Percentiles rank a stretch among this genome's conserved stretches.
Evolutionary conservation across 129 eudicot species (phyloP).

Genomic region (Flaveria sonorensis): DNA sequence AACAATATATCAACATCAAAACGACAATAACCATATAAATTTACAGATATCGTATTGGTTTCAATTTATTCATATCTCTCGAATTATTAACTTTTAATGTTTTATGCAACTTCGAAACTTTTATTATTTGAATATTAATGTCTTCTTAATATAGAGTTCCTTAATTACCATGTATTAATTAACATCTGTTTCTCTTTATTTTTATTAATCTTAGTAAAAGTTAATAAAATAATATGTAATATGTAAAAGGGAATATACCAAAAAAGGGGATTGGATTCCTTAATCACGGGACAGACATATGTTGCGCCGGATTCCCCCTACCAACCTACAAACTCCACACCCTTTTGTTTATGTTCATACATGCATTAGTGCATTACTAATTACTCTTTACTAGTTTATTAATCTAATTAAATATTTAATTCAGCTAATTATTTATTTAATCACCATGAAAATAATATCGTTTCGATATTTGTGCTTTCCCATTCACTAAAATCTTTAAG

Average conservation of each 20-base stretch:
- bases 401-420: conserved; percentile 7
- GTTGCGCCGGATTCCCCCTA: conserved; percentile 47
- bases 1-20: too few relatives aligned
- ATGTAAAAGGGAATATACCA: conserved; percentile 20
- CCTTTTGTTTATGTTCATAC: conserved; percentile 17
- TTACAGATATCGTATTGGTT: too few relatives aligned
- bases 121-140: too few relatives aligned
- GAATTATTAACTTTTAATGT: too few relatives aligned
- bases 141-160: too few relatives aligned
- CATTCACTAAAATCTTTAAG: conserved; percentile 24
- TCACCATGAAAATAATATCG: conserved; percentile 21
- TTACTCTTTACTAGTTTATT: conserved; percentile 18
- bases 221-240: too few relatives aligned
- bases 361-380: neutral
- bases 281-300: conserved; percentile 34
- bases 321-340: conserved; percentile 21
- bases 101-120: too few relatives aligned
- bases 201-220: too few relatives aligned
- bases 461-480: conserved; percentile 32
- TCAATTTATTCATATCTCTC: too few relatives aligned
- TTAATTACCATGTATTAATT: too few relatives aligned
- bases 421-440: conserved; percentile 19
- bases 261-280: conserved; percentile 19
- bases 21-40: too few relatives aligned
- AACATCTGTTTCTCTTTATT: too few relatives aligned